phyloP scores from a whole-genome alignment of 805 yeast species.

The Pichia californica region DNA sequence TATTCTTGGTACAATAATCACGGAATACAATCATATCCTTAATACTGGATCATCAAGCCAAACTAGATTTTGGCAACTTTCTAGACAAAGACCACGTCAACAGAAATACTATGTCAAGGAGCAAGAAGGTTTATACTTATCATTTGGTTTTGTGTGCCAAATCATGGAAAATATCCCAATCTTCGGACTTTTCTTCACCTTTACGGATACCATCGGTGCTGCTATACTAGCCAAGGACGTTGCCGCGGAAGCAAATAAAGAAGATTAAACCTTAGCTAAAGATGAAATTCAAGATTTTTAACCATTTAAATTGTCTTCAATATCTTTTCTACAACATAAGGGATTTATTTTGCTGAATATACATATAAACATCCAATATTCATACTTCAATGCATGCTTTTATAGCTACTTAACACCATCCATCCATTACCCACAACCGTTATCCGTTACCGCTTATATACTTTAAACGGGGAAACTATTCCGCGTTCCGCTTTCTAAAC shows the following conservation, averaged over 20 bases:
- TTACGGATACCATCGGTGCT: slow-evolving; percentile 58
- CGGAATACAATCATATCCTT: slow-evolving; percentile 17
- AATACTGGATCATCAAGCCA: slow-evolving; percentile 16
- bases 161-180: slow-evolving; percentile 40
- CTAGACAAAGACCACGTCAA: slow-evolving; percentile 23
- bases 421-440: too few species aligned
- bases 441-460: too few species aligned
- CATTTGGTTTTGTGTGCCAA: slow-evolving; percentile 49
- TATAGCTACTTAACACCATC: too few species aligned
- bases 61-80: slow-evolving; percentile 19
- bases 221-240: slow-evolving; percentile 50
- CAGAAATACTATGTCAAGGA: slow-evolving; percentile 22
- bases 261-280: background rate
- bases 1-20: slow-evolving; percentile 18
- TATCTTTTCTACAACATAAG: too few species aligned
- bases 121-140: slow-evolving; percentile 34
- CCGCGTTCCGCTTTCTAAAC: too few species aligned
- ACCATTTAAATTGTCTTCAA: too few species aligned
- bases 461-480: too few species aligned
- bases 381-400: too few species aligned
- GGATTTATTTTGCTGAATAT: too few species aligned
- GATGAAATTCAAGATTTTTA: too few species aligned
- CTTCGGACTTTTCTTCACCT: slow-evolving; percentile 44
- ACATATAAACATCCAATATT: too few species aligned
- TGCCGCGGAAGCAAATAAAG: background rate